phyloP scores from a whole-genome alignment of 768 basidiomycete species.

The Mycena amicta region DNA sequence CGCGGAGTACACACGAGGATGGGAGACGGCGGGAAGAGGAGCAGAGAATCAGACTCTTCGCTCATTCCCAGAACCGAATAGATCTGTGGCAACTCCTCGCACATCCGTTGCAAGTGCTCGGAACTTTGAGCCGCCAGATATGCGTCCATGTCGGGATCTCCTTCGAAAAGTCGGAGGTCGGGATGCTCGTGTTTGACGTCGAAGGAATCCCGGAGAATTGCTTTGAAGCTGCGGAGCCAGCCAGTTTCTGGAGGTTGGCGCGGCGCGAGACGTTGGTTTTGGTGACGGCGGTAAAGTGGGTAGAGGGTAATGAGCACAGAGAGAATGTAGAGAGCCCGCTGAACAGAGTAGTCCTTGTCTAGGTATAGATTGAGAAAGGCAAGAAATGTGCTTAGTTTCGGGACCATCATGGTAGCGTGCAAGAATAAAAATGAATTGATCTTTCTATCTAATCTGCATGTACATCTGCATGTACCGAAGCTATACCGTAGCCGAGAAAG shows the following conservation, averaged over 20 bases:
- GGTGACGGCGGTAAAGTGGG: slow-evolving; percentile 14
- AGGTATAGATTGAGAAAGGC: slow-evolving; percentile 14
- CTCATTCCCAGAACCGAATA: not conserved
- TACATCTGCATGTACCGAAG: too few relatives aligned
- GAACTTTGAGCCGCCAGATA: not conserved
- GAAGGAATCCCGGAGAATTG: slow-evolving; percentile 1
- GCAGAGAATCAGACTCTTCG: not conserved
- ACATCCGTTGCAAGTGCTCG: not conserved
- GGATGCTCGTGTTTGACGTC: slow-evolving; percentile 7
- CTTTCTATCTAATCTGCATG: too few relatives aligned
- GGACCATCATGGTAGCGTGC: slow-evolving; percentile 4
- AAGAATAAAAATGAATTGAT: too few relatives aligned
- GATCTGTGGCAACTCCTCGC: not conserved
- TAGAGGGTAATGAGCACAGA: slow-evolving; percentile 8
- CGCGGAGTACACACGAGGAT: not conserved
- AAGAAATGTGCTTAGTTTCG: slow-evolving; percentile 9
- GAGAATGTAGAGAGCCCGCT: slow-evolving; percentile 14
- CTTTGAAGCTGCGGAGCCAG: slow-evolving; percentile 10
- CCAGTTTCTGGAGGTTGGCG: slow-evolving; percentile 16
- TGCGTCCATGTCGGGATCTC: not conserved
- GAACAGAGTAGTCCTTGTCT: not conserved
- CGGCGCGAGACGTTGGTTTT: slow-evolving; percentile 6
- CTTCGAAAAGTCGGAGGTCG: not conserved
- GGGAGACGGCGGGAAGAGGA: not conserved
- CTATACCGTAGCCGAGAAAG: too few relatives aligned